These are phyloP conservation scores for Vitis labrusca DNA, from an alignment of 164 flowering plant species.

Conservation along the genomic window DNA sequence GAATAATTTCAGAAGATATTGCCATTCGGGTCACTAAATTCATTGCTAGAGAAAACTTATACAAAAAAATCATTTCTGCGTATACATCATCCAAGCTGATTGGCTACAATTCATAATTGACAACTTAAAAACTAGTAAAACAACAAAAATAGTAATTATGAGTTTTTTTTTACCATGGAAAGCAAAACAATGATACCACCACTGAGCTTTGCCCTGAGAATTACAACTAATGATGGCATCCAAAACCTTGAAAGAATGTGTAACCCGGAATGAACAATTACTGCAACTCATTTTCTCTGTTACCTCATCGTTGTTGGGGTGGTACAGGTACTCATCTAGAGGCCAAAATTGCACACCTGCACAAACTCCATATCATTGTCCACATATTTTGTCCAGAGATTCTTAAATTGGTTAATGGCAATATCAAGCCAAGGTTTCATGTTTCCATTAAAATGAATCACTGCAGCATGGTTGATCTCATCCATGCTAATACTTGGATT, in stretches of 20 bases:
- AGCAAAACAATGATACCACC: conserved; percentile 7
- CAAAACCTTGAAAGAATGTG: conserved; percentile 4
- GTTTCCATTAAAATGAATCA: conserved; percentile 84
- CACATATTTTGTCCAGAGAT: conserved; percentile 85
- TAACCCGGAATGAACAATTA: conserved; percentile 6
- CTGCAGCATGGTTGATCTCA: conserved; percentile 83
- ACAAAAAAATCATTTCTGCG: conserved; percentile 11
- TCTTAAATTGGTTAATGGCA: conserved; percentile 80
- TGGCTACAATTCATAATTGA: background rate
- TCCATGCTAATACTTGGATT: conserved; percentile 95
- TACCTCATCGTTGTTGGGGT: conserved; percentile 12
- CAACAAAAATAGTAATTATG: conserved; percentile 6
- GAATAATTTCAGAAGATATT: background rate
- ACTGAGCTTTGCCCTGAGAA: conserved; percentile 27
- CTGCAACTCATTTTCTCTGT: conserved; percentile 7
- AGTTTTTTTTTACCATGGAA: conserved; percentile 10
- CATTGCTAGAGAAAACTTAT: background rate
- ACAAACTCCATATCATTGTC: conserved; percentile 89
- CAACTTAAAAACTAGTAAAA: conserved; percentile 2
- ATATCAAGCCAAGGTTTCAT: conserved; percentile 99
- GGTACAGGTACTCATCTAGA: conserved; percentile 37
- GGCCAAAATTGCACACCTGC: conserved; percentile 92
- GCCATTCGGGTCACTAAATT: background rate
- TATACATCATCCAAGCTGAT: conserved; percentile 15
- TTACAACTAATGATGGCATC: conserved; percentile 3